These are phyloP conservation scores for Sugiyamaella valdiviana DNA, from an alignment of 805 yeast genomes.

Conservation along the genomic window DNA sequence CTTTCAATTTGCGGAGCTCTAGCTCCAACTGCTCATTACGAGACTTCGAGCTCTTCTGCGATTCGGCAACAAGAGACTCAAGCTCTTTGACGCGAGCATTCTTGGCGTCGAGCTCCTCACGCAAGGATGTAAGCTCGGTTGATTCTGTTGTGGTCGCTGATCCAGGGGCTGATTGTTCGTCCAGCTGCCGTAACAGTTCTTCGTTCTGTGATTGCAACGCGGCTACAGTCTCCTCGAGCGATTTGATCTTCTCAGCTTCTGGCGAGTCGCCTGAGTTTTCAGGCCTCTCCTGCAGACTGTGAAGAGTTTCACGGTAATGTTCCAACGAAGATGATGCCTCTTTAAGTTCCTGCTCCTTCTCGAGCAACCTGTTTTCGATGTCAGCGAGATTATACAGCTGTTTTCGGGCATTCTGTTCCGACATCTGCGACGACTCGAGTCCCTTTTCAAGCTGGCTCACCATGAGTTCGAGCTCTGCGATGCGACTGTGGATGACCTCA, in stretches of 20 bases:
- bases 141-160: too few species aligned
- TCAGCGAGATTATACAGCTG: conserved; percentile 32
- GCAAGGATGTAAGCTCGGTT: too few species aligned
- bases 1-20: background rate
- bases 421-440: conserved; percentile 20
- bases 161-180: background rate
- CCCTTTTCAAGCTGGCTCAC: conserved; percentile 23
- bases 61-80: background rate
- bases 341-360: conserved; percentile 26
- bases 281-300: conserved; percentile 2
- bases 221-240: background rate
- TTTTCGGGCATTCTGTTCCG: conserved; percentile 26
- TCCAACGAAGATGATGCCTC: conserved; percentile 18
- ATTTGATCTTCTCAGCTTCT: conserved; percentile 19
- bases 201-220: background rate
- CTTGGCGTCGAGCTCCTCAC: background rate
- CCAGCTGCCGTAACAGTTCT: background rate
- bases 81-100: background rate
- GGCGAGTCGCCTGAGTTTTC: background rate
- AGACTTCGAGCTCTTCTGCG: background rate
- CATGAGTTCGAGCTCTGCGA: conserved; percentile 24
- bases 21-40: background rate
- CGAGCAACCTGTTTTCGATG: conserved; percentile 31
- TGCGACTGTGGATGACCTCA: conserved; percentile 19
- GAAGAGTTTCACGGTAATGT: conserved; percentile 7